Percentiles rank a stretch among this genome's conserved stretches.
Evolutionary conservation across 1,284 basidiomycete genomes (phyloP).

Genomic region (Rhodotorula glutinis): DNA sequence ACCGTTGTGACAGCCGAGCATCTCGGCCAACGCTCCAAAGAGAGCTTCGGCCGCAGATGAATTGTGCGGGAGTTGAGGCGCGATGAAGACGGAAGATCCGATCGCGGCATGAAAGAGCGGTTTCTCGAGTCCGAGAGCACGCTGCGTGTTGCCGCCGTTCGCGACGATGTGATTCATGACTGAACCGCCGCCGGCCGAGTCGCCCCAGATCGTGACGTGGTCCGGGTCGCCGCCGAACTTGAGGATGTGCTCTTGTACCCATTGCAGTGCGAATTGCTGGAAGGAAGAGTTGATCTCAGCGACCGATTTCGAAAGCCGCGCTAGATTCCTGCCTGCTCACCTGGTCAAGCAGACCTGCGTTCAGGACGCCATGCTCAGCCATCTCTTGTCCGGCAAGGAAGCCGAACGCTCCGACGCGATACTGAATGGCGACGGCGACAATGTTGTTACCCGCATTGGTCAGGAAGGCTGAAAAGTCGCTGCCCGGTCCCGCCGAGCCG

Average conservation of each 20-base stretch:
- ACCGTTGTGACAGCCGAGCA: not conserved
- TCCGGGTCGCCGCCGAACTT: conserved; percentile 52
- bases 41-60: not conserved
- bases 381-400: conserved; percentile 56
- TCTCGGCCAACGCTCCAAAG: not conserved
- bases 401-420: conserved; percentile 53
- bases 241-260: conserved; percentile 61
- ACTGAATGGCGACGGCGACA: conserved; percentile 42
- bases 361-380: not conserved
- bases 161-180: conserved; percentile 41
- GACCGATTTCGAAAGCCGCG: no score
- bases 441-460: conserved; percentile 16
- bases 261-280: conserved; percentile 55
- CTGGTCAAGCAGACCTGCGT: conserved; percentile 2
- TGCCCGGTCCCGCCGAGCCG: conserved; percentile 15
- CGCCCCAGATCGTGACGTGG: conserved; percentile 48
- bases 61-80: not conserved
- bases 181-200: conserved; percentile 46
- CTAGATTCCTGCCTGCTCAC: not conserved
- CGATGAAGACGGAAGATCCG: not conserved
- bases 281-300: no score
- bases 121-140: conserved; percentile 27
- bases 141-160: conserved; percentile 28
- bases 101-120: conserved; percentile 49
- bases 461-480: conserved; percentile 25